These are phyloP conservation scores for Cryphonectria nitschkei DNA, from an alignment of 2,329 filamentous ascomycete species.

Conservation along the genomic window DNA sequence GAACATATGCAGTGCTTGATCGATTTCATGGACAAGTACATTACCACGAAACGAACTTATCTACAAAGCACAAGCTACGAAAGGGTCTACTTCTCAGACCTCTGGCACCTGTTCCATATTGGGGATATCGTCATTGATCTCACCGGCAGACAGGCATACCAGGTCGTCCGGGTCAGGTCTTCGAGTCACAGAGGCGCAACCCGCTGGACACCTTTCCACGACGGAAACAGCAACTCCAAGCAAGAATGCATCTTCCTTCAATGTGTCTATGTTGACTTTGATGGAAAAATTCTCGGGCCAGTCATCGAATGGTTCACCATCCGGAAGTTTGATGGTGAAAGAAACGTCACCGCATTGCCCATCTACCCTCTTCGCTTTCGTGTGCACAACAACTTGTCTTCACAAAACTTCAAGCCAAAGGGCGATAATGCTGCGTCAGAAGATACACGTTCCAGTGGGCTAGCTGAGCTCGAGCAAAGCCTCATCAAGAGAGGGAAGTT, in stretches of 20 bases:
- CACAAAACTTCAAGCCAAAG: no score
- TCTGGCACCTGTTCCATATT: slow-evolving; percentile 37
- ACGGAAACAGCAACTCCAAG: not conserved
- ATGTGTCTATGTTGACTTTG: slow-evolving; percentile 38
- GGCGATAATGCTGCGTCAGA: no score
- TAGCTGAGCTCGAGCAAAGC: not conserved
- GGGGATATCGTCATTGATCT: slow-evolving; percentile 32
- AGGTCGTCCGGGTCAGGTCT: slow-evolving; percentile 29
- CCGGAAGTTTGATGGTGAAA: slow-evolving; percentile 35
- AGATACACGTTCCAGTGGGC: no score
- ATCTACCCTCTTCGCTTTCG: slow-evolving; percentile 35
- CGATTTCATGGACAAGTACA: slow-evolving; percentile 30
- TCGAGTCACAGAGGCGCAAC: slow-evolving; percentile 20
- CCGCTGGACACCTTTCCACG: not conserved
- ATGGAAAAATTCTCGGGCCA: slow-evolving; percentile 37
- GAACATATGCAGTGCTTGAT: slow-evolving; percentile 30
- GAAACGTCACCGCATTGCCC: slow-evolving; percentile 31
- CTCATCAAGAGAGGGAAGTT: slow-evolving; percentile 17
- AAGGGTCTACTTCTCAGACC: slow-evolving; percentile 33
- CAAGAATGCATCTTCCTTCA: not conserved
- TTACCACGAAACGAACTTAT: slow-evolving; percentile 22
- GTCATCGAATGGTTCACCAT: slow-evolving; percentile 33
- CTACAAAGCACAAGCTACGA: slow-evolving; percentile 21
- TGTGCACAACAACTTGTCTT: not conserved
- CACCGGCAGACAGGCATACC: slow-evolving; percentile 34